A percentile compares a stretch with the other conserved stretches of the same genome.
Evolutionary conservation across 139 green algal genomes (phyloP).

Genomic region (Zygnema cylindricum): DNA sequence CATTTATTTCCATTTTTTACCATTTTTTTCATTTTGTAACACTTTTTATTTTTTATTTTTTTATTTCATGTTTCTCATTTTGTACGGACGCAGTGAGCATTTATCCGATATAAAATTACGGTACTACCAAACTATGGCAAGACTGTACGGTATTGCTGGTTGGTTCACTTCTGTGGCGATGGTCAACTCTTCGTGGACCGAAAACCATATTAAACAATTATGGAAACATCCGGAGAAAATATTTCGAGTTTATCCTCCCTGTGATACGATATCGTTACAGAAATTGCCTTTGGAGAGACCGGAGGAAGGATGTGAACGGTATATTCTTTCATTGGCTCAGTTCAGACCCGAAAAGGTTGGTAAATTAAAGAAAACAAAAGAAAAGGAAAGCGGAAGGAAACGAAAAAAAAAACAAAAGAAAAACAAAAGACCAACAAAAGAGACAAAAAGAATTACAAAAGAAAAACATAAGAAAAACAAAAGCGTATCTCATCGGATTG

Average conservation of each 20-base stretch:
- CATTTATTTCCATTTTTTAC: background rate
- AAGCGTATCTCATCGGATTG: too few species aligned
- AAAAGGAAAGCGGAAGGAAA: too few species aligned
- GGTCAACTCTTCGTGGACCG: slow-evolving; percentile 95
- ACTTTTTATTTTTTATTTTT: too few species aligned
- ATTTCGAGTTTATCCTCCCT: slow-evolving; percentile 85
- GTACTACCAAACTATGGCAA: slow-evolving; percentile 86
- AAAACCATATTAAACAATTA: slow-evolving; percentile 79
- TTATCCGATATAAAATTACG: slow-evolving; percentile 74
- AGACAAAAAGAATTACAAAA: too few species aligned
- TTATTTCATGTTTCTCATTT: too few species aligned
- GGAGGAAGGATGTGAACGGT: slow-evolving; percentile 60
- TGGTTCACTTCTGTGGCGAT: slow-evolving; percentile 68
- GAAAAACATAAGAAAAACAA: too few species aligned
- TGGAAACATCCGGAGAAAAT: slow-evolving; percentile 70
- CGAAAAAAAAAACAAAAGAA: too few species aligned
- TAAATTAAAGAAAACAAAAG: too few species aligned
- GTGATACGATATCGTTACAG: slow-evolving; percentile 79
- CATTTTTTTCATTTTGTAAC: too few species aligned
- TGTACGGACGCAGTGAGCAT: slow-evolving; percentile 14
- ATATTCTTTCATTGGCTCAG: slow-evolving; percentile 87
- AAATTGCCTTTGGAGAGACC: slow-evolving; percentile 75
- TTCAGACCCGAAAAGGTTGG: slow-evolving; percentile 91
- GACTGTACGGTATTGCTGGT: slow-evolving; percentile 74
- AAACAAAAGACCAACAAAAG: too few species aligned